These are phyloP conservation scores for Cladobotryum mycophilum DNA, from an alignment of 2,329 filamentous ascomycete genomes.

Conservation along the genomic window DNA sequence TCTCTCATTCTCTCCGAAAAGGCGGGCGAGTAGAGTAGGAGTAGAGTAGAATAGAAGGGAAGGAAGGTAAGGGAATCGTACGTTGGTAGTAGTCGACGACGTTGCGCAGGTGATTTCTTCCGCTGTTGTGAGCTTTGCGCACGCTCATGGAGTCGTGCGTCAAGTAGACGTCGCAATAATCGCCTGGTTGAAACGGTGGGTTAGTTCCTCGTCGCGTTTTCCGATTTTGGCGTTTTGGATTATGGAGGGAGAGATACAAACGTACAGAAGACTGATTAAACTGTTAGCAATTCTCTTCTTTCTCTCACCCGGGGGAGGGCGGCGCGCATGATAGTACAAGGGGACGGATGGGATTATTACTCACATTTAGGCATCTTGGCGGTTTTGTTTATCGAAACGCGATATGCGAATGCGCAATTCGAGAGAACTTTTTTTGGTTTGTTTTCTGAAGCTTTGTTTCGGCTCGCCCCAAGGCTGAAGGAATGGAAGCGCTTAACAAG, in stretches of 20 bases:
- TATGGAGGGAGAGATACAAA: slow-evolving; percentile 7
- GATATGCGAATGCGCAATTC: not conserved
- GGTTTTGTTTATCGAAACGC: not conserved
- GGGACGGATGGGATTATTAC: slow-evolving; percentile 30
- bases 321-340: no score
- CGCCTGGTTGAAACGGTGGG: slow-evolving; percentile 48
- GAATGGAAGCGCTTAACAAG: slow-evolving; percentile 16
- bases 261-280: slow-evolving; percentile 25
- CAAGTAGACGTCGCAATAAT: slow-evolving; percentile 99
- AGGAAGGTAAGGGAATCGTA: slow-evolving; percentile 34
- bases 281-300: slow-evolving; percentile 5
- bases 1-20: not conserved
- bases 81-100: slow-evolving; percentile 98
- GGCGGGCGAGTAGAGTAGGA: no score
- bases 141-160: slow-evolving; percentile 99
- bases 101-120: slow-evolving; percentile 93
- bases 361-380: slow-evolving; percentile 82
- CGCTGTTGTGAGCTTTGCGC: slow-evolving; percentile 95
- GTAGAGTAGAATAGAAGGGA: no score
- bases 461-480: slow-evolving; percentile 10
- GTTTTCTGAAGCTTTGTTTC: slow-evolving; percentile 8
- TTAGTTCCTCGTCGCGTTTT: slow-evolving; percentile 20
- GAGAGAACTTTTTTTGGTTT: not conserved
- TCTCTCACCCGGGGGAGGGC: no score
- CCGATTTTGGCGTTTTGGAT: not conserved